A percentile compares a stretch with the other conserved stretches of the same genome.
These are phyloP conservation scores for Mycena leptocephala DNA, from an alignment of 768 basidiomycete genomes.

Conservation along the genomic window DNA sequence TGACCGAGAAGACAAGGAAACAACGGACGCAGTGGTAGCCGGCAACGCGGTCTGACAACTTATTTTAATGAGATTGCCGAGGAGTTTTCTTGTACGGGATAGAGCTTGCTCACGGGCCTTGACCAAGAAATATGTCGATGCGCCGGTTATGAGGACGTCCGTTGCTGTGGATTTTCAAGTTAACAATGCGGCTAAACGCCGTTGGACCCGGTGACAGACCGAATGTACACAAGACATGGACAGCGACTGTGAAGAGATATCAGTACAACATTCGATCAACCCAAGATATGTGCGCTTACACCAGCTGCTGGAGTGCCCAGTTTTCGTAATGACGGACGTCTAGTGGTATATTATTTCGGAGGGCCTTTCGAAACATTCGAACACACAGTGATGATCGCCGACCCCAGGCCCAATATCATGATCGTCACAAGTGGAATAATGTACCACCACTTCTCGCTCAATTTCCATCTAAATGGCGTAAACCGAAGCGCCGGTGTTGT, in stretches of 20 bases:
- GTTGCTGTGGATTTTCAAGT: too few species aligned
- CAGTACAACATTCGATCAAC: neutral
- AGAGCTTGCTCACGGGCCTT: neutral
- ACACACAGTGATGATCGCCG: slow-evolving; percentile 19
- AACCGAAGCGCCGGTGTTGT: too few species aligned
- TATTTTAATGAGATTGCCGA: too few species aligned
- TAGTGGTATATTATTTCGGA: neutral
- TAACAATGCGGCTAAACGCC: too few species aligned
- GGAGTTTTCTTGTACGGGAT: neutral
- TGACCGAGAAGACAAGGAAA: neutral
- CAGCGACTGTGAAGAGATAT: neutral
- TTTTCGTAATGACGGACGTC: slow-evolving; percentile 8
- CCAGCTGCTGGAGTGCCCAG: slow-evolving; percentile 7
- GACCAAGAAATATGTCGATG: neutral
- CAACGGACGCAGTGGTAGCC: too few species aligned
- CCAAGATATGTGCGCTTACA: neutral
- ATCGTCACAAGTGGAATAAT: neutral
- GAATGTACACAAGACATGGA: slow-evolving; percentile 15
- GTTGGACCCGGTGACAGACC: too few species aligned
- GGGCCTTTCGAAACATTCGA: neutral
- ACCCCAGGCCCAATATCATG: slow-evolving; percentile 8
- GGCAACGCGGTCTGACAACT: too few species aligned
- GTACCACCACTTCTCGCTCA: slow-evolving; percentile 7
- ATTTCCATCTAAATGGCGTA: neutral
- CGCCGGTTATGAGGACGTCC: slow-evolving; percentile 16